A percentile compares a stretch with the other conserved stretches of the same genome.
phyloP scores from a whole-genome alignment of 306 rosid species.

The Aeschynomene evenia region DNA sequence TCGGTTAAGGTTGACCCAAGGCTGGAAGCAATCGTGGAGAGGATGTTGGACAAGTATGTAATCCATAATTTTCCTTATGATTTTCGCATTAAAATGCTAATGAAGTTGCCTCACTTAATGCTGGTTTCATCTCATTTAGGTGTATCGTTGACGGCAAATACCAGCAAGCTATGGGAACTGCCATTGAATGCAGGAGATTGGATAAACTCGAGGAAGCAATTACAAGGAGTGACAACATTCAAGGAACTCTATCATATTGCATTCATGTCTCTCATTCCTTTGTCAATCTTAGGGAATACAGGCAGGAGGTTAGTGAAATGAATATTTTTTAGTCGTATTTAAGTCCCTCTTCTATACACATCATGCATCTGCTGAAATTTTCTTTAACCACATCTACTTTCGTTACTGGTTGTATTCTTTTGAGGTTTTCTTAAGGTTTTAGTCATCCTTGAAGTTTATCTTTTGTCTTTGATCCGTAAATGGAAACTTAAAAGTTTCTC shows the following conservation, averaged over 20 bases:
- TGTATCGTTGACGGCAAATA: conserved; percentile 90
- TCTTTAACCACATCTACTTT: neutral
- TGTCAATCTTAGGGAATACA: conserved; percentile 89
- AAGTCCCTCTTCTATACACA: conserved; percentile 18
- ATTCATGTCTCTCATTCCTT: conserved; percentile 82
- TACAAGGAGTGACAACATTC: conserved; percentile 87
- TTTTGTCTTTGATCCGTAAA: neutral
- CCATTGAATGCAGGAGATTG: conserved; percentile 95
- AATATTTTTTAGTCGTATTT: neutral
- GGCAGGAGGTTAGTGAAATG: conserved; percentile 70
- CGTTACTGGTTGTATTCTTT: neutral
- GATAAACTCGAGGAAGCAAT: conserved; percentile 99
- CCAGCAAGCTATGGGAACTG: conserved; percentile 98
- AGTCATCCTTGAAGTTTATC: neutral
- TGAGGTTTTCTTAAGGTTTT: conserved; percentile 5
- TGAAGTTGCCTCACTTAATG: conserved; percentile 2
- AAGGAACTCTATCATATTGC: conserved; percentile 92
- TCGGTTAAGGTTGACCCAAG: conserved; percentile 71
- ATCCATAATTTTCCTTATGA: neutral
- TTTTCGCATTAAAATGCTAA: neutral
- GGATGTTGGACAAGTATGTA: conserved; percentile 92
- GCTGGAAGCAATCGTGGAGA: conserved; percentile 94
- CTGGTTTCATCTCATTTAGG: conserved; percentile 44
- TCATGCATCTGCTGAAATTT: conserved; percentile 4
- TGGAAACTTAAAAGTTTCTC: neutral